These are phyloP conservation scores for Suillus tomentosus DNA, from an alignment of 768 basidiomycete genomes.

Conservation along the genomic window DNA sequence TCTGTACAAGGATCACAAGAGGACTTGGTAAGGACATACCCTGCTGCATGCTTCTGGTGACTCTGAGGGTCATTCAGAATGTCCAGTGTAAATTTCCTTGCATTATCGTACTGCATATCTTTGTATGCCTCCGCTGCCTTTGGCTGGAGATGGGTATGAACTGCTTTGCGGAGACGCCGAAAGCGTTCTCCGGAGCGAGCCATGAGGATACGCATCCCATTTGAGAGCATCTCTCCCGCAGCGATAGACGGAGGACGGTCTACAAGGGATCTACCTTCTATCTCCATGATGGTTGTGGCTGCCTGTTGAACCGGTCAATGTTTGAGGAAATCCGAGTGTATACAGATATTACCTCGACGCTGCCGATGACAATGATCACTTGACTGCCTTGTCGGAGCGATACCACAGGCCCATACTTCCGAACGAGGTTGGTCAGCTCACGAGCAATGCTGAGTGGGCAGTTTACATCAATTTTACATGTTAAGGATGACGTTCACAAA, in stretches of 20 bases:
- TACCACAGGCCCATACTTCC: slow-evolving; percentile 61
- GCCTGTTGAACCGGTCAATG: slow-evolving; percentile 36
- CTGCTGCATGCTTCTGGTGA: slow-evolving; percentile 29
- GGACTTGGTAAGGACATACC: slow-evolving; percentile 31
- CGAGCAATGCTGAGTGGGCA: slow-evolving; percentile 17
- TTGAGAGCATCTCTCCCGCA: slow-evolving; percentile 52
- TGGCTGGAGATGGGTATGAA: slow-evolving; percentile 54
- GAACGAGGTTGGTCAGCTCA: slow-evolving; percentile 52
- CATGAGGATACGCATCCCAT: slow-evolving; percentile 54
- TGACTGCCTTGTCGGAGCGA: slow-evolving; percentile 48
- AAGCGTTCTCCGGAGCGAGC: slow-evolving; percentile 52
- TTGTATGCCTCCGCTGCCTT: slow-evolving; percentile 45
- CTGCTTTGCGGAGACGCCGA: slow-evolving; percentile 55
- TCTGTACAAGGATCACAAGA: slow-evolving; percentile 30
- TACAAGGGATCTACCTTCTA: slow-evolving; percentile 48
- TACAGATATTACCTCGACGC: not conserved
- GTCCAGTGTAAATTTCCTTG: slow-evolving; percentile 13
- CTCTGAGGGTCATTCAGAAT: slow-evolving; percentile 26
- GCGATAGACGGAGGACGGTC: slow-evolving; percentile 52
- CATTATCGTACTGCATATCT: slow-evolving; percentile 41
- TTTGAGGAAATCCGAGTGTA: not conserved
- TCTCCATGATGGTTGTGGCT: slow-evolving; percentile 59
- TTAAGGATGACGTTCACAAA: not conserved
- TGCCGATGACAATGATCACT: slow-evolving; percentile 19
- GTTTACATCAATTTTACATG: not conserved